These are phyloP conservation scores for Alternaria ethzedia DNA, from an alignment of 2,329 filamentous ascomycete species.

Conservation along the genomic window DNA sequence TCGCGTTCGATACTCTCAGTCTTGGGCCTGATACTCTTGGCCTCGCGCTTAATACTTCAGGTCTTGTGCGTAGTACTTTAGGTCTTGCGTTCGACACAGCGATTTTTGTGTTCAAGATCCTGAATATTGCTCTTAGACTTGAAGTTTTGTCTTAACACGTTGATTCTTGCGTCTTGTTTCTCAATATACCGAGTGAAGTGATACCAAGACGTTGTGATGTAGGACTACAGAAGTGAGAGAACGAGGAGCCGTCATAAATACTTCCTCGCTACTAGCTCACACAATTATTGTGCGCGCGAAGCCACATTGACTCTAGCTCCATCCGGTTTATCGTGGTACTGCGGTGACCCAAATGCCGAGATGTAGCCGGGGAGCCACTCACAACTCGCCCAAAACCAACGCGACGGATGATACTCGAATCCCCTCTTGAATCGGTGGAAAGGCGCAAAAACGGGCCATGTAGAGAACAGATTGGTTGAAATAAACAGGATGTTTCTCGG, in stretches of 20 bases:
- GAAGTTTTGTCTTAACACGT: background rate
- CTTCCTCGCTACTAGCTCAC: background rate
- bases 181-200: background rate
- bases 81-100: background rate
- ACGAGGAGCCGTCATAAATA: background rate
- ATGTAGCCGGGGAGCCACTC: background rate
- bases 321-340: background rate
- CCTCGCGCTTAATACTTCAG: background rate
- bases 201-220: background rate
- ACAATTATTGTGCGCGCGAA: background rate
- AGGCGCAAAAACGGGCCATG: background rate
- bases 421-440: background rate
- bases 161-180: background rate
- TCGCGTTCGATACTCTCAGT: background rate
- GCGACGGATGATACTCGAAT: background rate
- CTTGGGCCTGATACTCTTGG: too few relatives aligned
- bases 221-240: background rate
- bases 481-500: background rate
- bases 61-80: background rate
- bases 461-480: background rate
- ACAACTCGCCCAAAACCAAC: background rate
- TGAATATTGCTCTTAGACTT: background rate
- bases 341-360: background rate
- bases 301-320: background rate
- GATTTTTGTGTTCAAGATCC: background rate